Evolutionary conservation across 1,139 yeast species (phyloP).

Genomic region (Yamadazyma taylorii): DNA sequence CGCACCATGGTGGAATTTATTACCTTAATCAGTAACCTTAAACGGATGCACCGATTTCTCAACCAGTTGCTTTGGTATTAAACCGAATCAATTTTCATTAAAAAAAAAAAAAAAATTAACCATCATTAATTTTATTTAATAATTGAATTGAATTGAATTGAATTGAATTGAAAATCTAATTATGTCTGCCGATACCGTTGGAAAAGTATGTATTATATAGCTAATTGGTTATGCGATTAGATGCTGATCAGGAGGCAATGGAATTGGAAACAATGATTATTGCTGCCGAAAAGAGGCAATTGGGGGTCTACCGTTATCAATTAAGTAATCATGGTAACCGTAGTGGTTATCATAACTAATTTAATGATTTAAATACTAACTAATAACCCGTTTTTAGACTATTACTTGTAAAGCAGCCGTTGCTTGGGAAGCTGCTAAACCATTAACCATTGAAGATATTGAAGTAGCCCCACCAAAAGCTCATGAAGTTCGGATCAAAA

Average conservation of each 20-base stretch:
- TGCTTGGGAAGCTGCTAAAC: constrained; percentile 94
- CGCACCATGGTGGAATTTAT: not conserved
- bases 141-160: too few relatives aligned
- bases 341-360: constrained; percentile 6
- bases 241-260: not conserved
- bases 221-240: constrained; percentile 4
- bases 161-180: not conserved
- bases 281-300: too few relatives aligned
- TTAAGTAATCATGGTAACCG: too few relatives aligned
- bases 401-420: constrained; percentile 94
- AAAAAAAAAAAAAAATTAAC: constrained; percentile 1
- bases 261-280: too few relatives aligned
- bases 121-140: too few relatives aligned
- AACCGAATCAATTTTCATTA: constrained; percentile 1
- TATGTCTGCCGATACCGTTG: constrained; percentile 30
- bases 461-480: constrained; percentile 94
- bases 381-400: too few relatives aligned
- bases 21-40: constrained; percentile 2
- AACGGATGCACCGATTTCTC: not conserved
- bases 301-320: too few relatives aligned
- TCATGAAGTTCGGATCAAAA: constrained; percentile 92
- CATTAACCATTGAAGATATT: constrained; percentile 79
- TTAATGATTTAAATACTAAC: too few relatives aligned
- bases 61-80: not conserved
- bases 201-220: constrained; percentile 38